Conservation (phyloP, 2,329 filamentous ascomycete species). For the Diaporthe sp. region DNA sequence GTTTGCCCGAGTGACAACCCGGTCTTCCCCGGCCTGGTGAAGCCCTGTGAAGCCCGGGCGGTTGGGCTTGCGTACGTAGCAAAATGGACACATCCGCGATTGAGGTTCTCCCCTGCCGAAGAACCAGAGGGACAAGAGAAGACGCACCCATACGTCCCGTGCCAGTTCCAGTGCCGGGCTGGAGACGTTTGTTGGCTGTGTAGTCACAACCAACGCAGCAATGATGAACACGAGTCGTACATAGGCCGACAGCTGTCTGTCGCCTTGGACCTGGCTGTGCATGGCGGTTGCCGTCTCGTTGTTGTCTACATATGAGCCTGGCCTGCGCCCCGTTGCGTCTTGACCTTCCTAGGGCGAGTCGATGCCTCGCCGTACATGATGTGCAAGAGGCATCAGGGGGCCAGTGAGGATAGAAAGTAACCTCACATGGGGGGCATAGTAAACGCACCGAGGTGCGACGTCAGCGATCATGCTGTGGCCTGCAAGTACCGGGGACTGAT, state of each 20-base stretch:
- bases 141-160: neutral
- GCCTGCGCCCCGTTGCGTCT: neutral
- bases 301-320: too few species aligned
- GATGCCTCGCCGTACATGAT: neutral
- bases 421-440: neutral
- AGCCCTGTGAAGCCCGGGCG: neutral
- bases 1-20: neutral
- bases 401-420: conserved; percentile 12
- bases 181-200: neutral
- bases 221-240: too few species aligned
- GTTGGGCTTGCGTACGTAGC: neutral
- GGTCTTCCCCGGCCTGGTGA: neutral
- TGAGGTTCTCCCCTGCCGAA: neutral
- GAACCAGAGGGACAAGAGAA: neutral
- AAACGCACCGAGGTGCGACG: conserved; percentile 24
- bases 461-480: conserved; percentile 3
- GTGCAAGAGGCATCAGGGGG: neutral
- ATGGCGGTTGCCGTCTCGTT: neutral
- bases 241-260: too few species aligned
- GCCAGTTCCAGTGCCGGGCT: neutral
- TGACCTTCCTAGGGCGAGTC: neutral
- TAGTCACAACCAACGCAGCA: neutral
- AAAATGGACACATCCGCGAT: neutral
- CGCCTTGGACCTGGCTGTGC: neutral
- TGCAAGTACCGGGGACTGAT: conserved; percentile 5